These are phyloP conservation scores for Blastomyces silverae DNA, from an alignment of 2,329 filamentous ascomycete genomes.

Conservation along the genomic window DNA sequence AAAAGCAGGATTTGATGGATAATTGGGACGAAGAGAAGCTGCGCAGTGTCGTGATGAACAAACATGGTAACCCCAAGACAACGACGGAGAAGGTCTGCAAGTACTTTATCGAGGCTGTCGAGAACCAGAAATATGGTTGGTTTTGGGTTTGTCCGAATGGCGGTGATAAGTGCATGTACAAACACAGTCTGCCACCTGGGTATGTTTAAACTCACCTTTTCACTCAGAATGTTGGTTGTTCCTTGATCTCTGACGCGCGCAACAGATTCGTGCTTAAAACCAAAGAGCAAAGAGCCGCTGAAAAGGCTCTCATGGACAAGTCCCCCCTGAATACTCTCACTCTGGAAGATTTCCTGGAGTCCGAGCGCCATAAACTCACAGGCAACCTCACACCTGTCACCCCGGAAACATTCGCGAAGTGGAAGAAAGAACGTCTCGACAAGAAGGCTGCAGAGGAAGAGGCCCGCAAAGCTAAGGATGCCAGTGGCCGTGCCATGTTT, in stretches of 20 bases:
- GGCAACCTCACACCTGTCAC: slow-evolving; percentile 91
- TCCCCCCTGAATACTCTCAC: slow-evolving; percentile 90
- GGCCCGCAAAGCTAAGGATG: slow-evolving; percentile 85
- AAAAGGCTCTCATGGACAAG: slow-evolving; percentile 95
- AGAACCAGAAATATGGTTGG: slow-evolving; percentile 98
- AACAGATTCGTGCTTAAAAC: slow-evolving; percentile 90
- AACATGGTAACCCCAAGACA: slow-evolving; percentile 94
- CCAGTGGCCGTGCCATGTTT: slow-evolving; percentile 89
- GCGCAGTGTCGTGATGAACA: slow-evolving; percentile 80
- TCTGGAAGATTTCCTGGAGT: slow-evolving; percentile 94
- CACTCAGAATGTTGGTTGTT: background rate
- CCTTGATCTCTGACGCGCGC: slow-evolving; percentile 20
- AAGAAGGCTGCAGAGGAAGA: slow-evolving; percentile 96
- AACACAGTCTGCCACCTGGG: slow-evolving; percentile 90
- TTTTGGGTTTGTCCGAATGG: slow-evolving; percentile 98
- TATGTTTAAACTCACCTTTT: slow-evolving; percentile 46
- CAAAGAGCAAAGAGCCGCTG: slow-evolving; percentile 88
- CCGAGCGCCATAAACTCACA: slow-evolving; percentile 88
- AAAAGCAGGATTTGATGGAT: slow-evolving; percentile 88
- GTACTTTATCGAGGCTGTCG: slow-evolving; percentile 92
- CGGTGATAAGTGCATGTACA: slow-evolving; percentile 97
- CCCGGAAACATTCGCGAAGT: slow-evolving; percentile 84
- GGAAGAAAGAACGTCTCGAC: slow-evolving; percentile 89
- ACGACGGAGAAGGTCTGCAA: slow-evolving; percentile 99
- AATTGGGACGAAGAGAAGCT: slow-evolving; percentile 98